Percentiles rank a stretch among this genome's conserved stretches.
Evolutionary conservation across 2,329 filamentous ascomycete species (phyloP).

Genomic region (Sporothrix pallida): DNA sequence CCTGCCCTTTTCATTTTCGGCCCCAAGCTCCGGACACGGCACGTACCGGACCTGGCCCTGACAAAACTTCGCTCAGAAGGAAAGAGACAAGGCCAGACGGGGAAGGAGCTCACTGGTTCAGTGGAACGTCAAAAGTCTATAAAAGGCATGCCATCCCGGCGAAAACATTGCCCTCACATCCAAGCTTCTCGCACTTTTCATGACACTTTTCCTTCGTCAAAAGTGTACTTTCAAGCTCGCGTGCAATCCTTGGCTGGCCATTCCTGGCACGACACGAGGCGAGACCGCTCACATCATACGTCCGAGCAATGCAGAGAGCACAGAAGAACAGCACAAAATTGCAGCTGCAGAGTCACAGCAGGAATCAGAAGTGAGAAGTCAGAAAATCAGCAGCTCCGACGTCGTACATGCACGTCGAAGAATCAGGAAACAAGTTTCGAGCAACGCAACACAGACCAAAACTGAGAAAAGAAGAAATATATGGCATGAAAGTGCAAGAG

Average conservation of each 20-base stretch:
- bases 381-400: not conserved
- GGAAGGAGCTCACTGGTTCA: not conserved
- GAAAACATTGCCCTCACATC: not conserved
- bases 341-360: not conserved
- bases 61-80: no score
- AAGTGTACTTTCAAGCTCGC: not conserved
- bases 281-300: not conserved
- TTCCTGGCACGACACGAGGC: not conserved
- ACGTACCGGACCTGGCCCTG: not conserved
- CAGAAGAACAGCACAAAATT: not conserved
- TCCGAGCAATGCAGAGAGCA: not conserved
- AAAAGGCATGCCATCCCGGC: not conserved
- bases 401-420: not conserved
- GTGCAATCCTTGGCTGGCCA: not conserved
- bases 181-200: not conserved
- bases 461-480: not conserved
- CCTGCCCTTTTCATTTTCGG: constrained; percentile 1
- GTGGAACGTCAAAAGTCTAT: not conserved
- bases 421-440: not conserved
- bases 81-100: not conserved
- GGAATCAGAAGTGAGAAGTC: no score
- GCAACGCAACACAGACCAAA: not conserved
- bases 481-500: not conserved
- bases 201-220: not conserved
- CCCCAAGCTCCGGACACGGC: not conserved